Conservation (phyloP, 2,329 filamentous ascomycete species). For the Byssochlamys sp. region DNA sequence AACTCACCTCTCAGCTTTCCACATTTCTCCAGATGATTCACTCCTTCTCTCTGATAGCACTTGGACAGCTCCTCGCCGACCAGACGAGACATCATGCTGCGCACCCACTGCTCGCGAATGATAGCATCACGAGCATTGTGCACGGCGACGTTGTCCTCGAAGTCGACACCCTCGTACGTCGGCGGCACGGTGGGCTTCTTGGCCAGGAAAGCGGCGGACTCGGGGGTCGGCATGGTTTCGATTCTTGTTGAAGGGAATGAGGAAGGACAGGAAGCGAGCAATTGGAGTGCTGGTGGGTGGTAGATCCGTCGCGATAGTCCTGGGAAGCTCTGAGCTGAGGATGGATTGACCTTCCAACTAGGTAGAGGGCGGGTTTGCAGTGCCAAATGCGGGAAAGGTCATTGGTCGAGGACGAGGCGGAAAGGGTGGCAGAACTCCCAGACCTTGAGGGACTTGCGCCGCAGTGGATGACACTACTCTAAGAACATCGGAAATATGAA, state of each 20-base stretch:
- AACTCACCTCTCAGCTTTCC: slow-evolving; percentile 54
- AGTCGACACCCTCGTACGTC: slow-evolving; percentile 59
- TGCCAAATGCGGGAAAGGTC: not conserved
- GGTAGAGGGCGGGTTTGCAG: not conserved
- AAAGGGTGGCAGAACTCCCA: not conserved
- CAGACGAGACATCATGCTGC: slow-evolving; percentile 58
- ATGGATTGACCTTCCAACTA: not conserved
- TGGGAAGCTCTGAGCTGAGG: not conserved
- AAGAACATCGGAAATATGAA: no score
- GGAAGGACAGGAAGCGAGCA: not conserved
- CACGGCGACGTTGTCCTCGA: slow-evolving; percentile 53
- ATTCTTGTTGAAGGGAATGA: not conserved
- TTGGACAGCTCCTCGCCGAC: slow-evolving; percentile 59
- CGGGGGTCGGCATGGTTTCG: slow-evolving; percentile 51
- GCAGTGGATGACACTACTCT: no score
- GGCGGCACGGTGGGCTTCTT: slow-evolving; percentile 57
- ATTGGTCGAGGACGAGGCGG: not conserved
- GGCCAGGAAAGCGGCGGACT: slow-evolving; percentile 54
- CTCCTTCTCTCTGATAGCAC: slow-evolving; percentile 56
- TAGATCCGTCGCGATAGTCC: not conserved
- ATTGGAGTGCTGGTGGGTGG: not conserved
- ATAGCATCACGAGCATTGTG: slow-evolving; percentile 57
- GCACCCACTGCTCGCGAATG: slow-evolving; percentile 59
- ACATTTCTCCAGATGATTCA: slow-evolving; percentile 61
- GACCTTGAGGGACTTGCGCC: no score